These are phyloP conservation scores for Saccharomycopsis schoenii DNA, from an alignment of 805 yeast species.

Conservation along the genomic window DNA sequence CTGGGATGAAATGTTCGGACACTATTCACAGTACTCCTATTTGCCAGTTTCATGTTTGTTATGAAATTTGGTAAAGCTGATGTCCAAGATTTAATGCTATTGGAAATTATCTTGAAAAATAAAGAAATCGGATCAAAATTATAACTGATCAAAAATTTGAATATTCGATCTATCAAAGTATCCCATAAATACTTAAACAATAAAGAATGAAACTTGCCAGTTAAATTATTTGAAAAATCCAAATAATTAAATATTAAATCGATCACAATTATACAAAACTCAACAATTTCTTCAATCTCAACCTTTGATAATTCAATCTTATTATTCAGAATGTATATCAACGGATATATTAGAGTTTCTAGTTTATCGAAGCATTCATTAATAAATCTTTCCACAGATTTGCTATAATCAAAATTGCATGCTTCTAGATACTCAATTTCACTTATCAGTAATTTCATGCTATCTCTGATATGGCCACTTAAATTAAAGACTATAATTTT, in stretches of 20 bases:
- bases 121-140: background rate
- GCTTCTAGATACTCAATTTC: background rate
- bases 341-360: background rate
- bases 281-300: background rate
- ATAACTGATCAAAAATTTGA: background rate
- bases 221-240: background rate
- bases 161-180: background rate
- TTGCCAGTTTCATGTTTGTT: background rate
- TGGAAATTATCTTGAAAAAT: background rate
- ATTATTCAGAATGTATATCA: background rate
- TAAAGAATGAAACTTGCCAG: background rate
- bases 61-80: background rate
- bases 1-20: background rate
- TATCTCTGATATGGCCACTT: background rate
- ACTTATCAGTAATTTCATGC: background rate
- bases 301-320: background rate
- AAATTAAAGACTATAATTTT: background rate
- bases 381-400: background rate
- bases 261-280: background rate
- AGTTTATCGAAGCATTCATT: background rate
- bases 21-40: background rate
- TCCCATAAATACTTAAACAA: background rate
- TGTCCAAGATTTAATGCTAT: background rate
- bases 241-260: background rate
- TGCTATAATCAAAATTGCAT: background rate